Evolutionary conservation across 768 basidiomycete genomes (phyloP), one percentile per base, ranked within the genome.

Genomic region (Tephrocybe sp.): DNA sequence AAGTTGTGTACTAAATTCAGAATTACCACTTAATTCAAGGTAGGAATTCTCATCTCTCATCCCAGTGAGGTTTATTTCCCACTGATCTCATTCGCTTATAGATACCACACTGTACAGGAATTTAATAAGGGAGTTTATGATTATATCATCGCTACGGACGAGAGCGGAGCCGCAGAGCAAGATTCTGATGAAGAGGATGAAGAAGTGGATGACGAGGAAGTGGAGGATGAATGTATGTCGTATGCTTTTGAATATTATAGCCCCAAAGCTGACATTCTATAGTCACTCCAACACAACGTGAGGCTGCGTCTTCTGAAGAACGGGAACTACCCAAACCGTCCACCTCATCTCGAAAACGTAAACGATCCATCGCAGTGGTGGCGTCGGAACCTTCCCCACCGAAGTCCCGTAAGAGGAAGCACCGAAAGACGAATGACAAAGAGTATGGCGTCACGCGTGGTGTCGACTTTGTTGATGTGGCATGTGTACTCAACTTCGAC

Each of bases 81-180:
- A 11, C 28, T 30, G 28, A 30, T 5, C 28, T 5, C 28, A 5
- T 5, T 30, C 11, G 28, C 5, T 11, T 30, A 5, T 30, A 30
- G 93, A 68, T 97, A 94, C 62, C 97, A 99, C 62, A 88, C 88
- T 1, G 97, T 99, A 1, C 95, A 99, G 61, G 97, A 98, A 68
- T 99, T 99, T 64, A 99, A 99, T 69, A 90, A 92, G 60, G 97
- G 97, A 2, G 92, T 97, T 7, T 98, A 98, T 61, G 94, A 99
- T 65, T 98, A 98, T 66, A 93, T 98, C 56, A 97, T 99, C 48
- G 97, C 97, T 0, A 96, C 95, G 9, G 96, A 98, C 63, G 97
- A 98, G 69, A 84, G 83, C 51, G 81, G 83, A 0, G 73, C 75
- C 3, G 50, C 58, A n/a, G 68, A 70, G 21, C 58, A 55, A 8